Conservation (phyloP, 305 asterid genomes). For the Petunia hybrid region DNA sequence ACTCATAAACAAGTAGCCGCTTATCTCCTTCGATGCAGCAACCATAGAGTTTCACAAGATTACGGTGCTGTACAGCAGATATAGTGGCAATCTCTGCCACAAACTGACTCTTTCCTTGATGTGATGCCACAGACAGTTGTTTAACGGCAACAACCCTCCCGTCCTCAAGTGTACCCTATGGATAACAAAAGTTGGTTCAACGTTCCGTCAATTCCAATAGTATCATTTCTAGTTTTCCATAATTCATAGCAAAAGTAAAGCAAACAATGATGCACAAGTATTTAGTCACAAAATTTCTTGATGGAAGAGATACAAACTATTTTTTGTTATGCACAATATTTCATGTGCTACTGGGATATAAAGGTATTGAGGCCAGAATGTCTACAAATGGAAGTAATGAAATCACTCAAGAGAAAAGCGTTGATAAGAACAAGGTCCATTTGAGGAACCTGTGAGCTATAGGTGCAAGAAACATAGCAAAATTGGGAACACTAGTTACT, state of each 20-base stretch:
- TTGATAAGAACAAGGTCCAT: neutral
- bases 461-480: neutral
- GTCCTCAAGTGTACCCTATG: slow-evolving; percentile 69
- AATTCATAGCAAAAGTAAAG: slow-evolving; percentile 5
- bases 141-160: slow-evolving; percentile 75
- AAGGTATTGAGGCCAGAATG: neutral
- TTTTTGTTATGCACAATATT: neutral
- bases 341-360: neutral
- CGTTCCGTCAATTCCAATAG: neutral
- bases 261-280: neutral
- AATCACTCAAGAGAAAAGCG: neutral
- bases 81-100: slow-evolving; percentile 79
- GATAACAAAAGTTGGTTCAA: slow-evolving; percentile 19
- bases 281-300: neutral
- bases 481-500: neutral
- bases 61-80: slow-evolving; percentile 84
- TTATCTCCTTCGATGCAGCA: slow-evolving; percentile 82
- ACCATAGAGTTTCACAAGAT: slow-evolving; percentile 80
- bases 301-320: neutral
- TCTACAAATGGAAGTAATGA: neutral
- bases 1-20: slow-evolving; percentile 76
- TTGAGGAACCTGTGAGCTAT: slow-evolving; percentile 7
- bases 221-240: neutral
- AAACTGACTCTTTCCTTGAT: slow-evolving; percentile 80
- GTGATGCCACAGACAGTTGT: slow-evolving; percentile 70